These are phyloP conservation scores for Candida maris DNA, from an alignment of 805 yeast genomes.

Conservation along the genomic window DNA sequence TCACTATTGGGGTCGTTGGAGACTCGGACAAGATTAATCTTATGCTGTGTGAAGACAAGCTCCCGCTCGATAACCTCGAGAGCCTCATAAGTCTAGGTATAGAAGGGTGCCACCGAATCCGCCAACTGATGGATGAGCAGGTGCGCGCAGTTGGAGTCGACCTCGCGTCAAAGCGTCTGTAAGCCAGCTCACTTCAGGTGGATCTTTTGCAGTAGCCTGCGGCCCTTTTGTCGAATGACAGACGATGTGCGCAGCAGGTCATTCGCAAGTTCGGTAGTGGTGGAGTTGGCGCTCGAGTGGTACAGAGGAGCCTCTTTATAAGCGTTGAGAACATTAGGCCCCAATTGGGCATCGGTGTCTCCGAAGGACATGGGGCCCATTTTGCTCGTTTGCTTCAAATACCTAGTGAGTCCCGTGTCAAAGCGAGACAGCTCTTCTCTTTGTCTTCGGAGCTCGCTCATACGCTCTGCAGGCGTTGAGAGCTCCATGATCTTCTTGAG, in stretches of 20 bases:
- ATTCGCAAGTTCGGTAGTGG: conserved; percentile 37
- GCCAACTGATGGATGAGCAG: conserved; percentile 82
- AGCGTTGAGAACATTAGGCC: conserved; percentile 58
- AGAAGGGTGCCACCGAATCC: conserved; percentile 79
- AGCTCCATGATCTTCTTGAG: conserved; percentile 17
- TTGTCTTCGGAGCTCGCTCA: conserved; percentile 39
- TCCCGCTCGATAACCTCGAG: conserved; percentile 80
- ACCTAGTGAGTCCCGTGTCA: conserved; percentile 56
- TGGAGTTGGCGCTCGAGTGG: conserved; percentile 18
- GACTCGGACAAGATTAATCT: conserved; percentile 73
- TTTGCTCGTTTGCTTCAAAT: conserved; percentile 37
- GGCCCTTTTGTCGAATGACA: conserved; percentile 24
- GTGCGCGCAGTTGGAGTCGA: conserved; percentile 72
- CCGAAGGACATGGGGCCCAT: conserved; percentile 13
- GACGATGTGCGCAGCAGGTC: conserved; percentile 36
- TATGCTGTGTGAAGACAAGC: conserved; percentile 73
- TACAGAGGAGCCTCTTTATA: conserved; percentile 56
- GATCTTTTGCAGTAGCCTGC: conserved; percentile 23
- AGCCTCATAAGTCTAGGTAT: conserved; percentile 75
- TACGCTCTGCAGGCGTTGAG: conserved; percentile 33
- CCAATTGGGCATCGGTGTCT: conserved; percentile 28
- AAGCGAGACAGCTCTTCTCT: conserved; percentile 39
- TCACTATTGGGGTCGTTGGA: conserved; percentile 85
- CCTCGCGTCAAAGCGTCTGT: conserved; percentile 24
- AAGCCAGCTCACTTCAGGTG: conserved; percentile 12